A percentile compares a stretch with the other conserved stretches of the same genome.
phyloP scores from a whole-genome alignment of 345 rosid genomes.

The Eucalyptus tenuipes region DNA sequence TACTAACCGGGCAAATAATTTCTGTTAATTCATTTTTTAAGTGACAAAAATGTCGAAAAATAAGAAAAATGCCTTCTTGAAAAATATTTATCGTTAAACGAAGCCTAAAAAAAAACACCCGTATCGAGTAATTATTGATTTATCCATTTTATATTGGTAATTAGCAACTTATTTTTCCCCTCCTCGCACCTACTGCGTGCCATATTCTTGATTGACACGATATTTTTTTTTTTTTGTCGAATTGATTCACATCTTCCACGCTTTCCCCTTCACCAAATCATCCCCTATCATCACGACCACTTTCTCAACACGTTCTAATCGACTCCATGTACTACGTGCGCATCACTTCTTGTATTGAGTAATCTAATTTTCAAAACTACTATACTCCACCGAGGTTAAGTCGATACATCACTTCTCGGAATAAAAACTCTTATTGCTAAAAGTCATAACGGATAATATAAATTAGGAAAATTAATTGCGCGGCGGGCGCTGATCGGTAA shows the following conservation, averaged over 20 bases:
- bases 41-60: too few species aligned
- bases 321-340: not conserved
- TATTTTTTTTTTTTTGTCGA: too few species aligned
- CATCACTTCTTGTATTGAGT: not conserved
- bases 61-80: too few species aligned
- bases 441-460: not conserved
- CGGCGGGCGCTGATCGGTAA: not conserved
- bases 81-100: accelerated
- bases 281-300: not conserved
- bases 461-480: not conserved
- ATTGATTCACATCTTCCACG: not conserved
- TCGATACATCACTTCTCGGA: not conserved
- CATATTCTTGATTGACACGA: not conserved
- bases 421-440: too few species aligned
- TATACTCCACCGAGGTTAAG: not conserved
- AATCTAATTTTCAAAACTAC: too few species aligned
- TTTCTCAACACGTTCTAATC: not conserved
- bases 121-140: too few species aligned
- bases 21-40: too few species aligned
- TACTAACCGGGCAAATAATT: too few species aligned
- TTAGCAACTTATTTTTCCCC: not conserved
- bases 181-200: accelerated
- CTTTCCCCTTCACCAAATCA: not conserved
- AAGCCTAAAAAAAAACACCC: not conserved
- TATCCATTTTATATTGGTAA: not conserved